Percentiles rank a stretch among this genome's conserved stretches.
Conservation (phyloP, 805 yeast species). For the Zygosaccharomyces kombuchaensis region DNA sequence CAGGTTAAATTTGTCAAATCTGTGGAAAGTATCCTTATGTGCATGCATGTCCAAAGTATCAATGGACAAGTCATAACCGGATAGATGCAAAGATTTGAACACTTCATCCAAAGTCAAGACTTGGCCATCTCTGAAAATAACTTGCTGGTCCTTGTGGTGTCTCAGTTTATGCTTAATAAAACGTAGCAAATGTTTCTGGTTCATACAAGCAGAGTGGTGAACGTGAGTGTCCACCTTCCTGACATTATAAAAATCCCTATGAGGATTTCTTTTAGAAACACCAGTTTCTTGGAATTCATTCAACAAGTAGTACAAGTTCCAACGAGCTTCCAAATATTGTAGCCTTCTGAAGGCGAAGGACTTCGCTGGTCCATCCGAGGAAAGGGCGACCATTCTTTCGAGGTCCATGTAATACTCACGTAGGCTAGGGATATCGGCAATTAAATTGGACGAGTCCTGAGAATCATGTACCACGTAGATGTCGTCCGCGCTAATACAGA, state of each 20-base stretch:
- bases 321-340: constrained; percentile 91
- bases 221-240: constrained; percentile 72
- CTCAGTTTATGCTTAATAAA: constrained; percentile 93
- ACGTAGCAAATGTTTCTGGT: constrained; percentile 91
- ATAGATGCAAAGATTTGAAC: constrained; percentile 80
- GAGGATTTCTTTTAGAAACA: constrained; percentile 89
- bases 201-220: constrained; percentile 99
- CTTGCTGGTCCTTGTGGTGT: constrained; percentile 80
- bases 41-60: constrained; percentile 99
- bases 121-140: constrained; percentile 88
- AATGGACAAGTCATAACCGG: constrained; percentile 92
- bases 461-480: constrained; percentile 58
- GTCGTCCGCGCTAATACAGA: constrained; percentile 55
- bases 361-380: constrained; percentile 94
- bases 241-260: constrained; percentile 60
- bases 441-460: constrained; percentile 30
- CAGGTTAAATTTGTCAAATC: constrained; percentile 95
- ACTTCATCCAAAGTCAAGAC: constrained; percentile 84
- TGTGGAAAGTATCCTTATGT: constrained; percentile 94
- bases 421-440: constrained; percentile 72
- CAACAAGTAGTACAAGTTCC: constrained; percentile 84
- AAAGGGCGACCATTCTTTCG: constrained; percentile 63
- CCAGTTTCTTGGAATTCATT: constrained; percentile 92
- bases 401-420: constrained; percentile 82
- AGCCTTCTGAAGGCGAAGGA: constrained; percentile 92